These are phyloP conservation scores for Symmetrospora coprosmae DNA, from an alignment of 768 basidiomycete species.

Conservation along the genomic window DNA sequence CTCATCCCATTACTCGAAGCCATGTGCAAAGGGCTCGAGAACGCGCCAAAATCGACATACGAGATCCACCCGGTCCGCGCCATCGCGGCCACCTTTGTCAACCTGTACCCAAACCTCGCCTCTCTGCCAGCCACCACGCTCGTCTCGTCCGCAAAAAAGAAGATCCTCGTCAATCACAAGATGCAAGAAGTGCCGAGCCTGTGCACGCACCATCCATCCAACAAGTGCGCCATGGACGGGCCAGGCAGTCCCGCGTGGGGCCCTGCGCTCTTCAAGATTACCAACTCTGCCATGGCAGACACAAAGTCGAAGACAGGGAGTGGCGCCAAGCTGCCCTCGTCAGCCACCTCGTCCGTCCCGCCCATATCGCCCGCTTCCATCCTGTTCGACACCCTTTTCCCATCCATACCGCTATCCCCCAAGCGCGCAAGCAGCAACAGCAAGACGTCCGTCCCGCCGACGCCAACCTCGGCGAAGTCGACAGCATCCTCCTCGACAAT, in stretches of 20 bases:
- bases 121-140: no score
- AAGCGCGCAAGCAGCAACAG: not conserved
- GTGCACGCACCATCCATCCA: slow-evolving; percentile 14
- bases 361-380: slow-evolving; percentile 4
- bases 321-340: not conserved
- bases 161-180: not conserved
- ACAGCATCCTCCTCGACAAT: no score
- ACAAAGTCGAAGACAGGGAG: not conserved
- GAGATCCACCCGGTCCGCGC: slow-evolving; percentile 9
- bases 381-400: slow-evolving; percentile 20
- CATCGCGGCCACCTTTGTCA: slow-evolving; percentile 15
- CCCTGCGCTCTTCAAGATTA: slow-evolving; percentile 4
- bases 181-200: not conserved
- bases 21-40: slow-evolving; percentile 17
- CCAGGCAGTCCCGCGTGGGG: not conserved
- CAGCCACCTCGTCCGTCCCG: not conserved
- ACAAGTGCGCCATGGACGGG: slow-evolving; percentile 11
- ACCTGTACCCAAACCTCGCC: not conserved
- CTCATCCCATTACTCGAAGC: slow-evolving; percentile 20
- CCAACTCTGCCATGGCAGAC: not conserved
- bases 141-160: not conserved
- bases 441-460: no score
- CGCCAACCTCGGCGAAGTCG: no score
- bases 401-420: not conserved
- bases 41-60: slow-evolving; percentile 11